Percentiles rank a stretch among this genome's conserved stretches.
phyloP scores from a whole-genome alignment of 441 rosid species.

The Populus trichocarpa region DNA sequence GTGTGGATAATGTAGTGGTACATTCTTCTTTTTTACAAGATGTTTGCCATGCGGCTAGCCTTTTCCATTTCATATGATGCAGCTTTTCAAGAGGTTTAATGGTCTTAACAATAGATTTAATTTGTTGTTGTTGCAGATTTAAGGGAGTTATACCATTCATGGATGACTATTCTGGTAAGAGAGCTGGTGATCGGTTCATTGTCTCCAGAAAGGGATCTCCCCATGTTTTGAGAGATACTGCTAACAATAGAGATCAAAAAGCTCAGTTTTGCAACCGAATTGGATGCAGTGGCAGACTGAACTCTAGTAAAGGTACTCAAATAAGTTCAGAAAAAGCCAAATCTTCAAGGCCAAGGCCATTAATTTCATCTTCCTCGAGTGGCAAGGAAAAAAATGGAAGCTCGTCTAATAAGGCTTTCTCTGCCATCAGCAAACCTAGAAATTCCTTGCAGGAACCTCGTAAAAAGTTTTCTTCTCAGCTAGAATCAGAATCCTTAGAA shows the following conservation, averaged over 20 bases:
- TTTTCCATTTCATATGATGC: neutral
- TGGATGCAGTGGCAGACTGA: slow-evolving; percentile 61
- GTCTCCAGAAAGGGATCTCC: slow-evolving; percentile 52
- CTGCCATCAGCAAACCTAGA: slow-evolving; percentile 36
- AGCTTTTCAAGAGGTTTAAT: neutral
- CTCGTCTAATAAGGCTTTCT: slow-evolving; percentile 47
- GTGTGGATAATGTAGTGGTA: neutral
- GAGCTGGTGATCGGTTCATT: slow-evolving; percentile 40
- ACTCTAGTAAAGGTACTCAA: slow-evolving; percentile 46
- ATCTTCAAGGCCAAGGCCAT: slow-evolving; percentile 46
- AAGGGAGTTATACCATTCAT: slow-evolving; percentile 29
- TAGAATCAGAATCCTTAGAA: slow-evolving; percentile 62
- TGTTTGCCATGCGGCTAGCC: neutral
- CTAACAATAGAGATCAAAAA: slow-evolving; percentile 49
- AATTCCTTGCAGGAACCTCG: slow-evolving; percentile 37
- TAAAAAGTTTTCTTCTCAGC: slow-evolving; percentile 43
- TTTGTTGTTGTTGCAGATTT: slow-evolving; percentile 28
- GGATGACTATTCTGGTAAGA: slow-evolving; percentile 75
- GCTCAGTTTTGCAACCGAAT: slow-evolving; percentile 56
- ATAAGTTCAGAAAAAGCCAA: slow-evolving; percentile 52
- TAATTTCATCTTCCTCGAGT: slow-evolving; percentile 39
- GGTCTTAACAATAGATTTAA: neutral
- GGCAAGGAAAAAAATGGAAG: slow-evolving; percentile 71
- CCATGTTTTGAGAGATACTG: slow-evolving; percentile 55
- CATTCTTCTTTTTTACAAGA: neutral